Base-by-base conservation (phyloP, 2,329 filamentous ascomycete species). In the Malbranchea cinnamomea region DNA sequence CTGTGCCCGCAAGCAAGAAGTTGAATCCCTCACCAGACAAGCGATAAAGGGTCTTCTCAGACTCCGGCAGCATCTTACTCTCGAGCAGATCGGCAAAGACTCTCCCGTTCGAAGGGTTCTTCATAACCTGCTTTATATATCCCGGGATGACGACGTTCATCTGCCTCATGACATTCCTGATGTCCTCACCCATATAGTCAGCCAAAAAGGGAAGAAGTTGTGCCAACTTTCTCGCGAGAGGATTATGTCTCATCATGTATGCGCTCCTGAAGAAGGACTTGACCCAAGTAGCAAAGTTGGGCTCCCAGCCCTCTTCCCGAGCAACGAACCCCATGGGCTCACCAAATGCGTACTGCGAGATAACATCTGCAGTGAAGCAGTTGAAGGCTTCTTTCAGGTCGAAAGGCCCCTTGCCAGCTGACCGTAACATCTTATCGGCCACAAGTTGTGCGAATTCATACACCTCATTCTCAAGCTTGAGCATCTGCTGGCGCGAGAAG, bases 261-360 rank as follows among this genome's bases (percentile, higher is more conserved):
- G 48, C 45, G 1, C 45, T 49, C 23, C 42, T 43, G 17, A 51
- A 42, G 21, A 54, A 51, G 0, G 43, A 45, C 26, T 44, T 43
- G n/a, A 45, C 42, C 50, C 48, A 53, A 1, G 47, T 53, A 4
- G 51, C 46, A 27, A 54, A 53, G 32, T 57, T 56, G 4, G 53
- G 53, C 15, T 47, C 42, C 53, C 54, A 57, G 0, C 41, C 48
- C 3, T 53, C 40, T 31, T 54, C n/a, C n/a, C n/a, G 48, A 4
- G 39, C 37, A 12, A 53, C 26, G 22, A 53, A 43, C 1, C 54
- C 54, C 31, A 57, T 47, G 4, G 41, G 39, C 24, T 57, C 48
- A 6, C 30, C 30, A 30, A 32, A 36, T 22, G 34, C 26, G 14
- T 29, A 36, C 24, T 37, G 26, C 2, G 38, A 40, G 18, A 44